phyloP scores from a whole-genome alignment of 2,329 filamentous ascomycete genomes.

The Botrytis tulipae region DNA sequence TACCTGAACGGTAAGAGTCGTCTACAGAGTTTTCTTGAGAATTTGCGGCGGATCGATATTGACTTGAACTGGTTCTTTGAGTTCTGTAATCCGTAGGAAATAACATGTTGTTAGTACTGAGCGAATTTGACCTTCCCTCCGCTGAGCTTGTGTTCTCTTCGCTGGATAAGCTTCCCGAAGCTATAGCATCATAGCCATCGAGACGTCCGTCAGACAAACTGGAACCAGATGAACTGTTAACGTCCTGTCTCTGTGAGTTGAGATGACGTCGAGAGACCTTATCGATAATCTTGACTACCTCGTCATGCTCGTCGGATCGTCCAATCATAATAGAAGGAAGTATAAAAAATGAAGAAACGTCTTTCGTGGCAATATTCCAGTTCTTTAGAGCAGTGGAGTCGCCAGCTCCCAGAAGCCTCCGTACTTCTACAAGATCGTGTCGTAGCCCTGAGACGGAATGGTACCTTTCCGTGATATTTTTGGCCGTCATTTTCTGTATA shows the following conservation, averaged over 20 bases:
- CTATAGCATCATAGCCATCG: constrained; percentile 28
- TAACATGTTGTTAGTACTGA: constrained; percentile 19
- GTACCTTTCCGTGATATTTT: constrained; percentile 83
- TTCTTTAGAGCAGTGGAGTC: constrained; percentile 68
- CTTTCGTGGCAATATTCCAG: constrained; percentile 76
- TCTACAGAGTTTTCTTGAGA: constrained; percentile 33
- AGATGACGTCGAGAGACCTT: constrained; percentile 67
- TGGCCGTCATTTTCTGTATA: constrained; percentile 89
- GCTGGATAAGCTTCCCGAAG: constrained; percentile 54
- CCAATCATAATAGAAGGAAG: constrained; percentile 81
- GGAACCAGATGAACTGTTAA: constrained; percentile 50
- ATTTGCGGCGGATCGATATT: constrained; percentile 25
- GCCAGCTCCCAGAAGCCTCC: constrained; percentile 71
- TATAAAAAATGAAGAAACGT: constrained; percentile 77
- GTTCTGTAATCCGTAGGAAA: constrained; percentile 21
- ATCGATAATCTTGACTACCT: constrained; percentile 72
- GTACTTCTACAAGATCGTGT: constrained; percentile 72
- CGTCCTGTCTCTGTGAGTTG: constrained; percentile 44
- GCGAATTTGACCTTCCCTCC: constrained; percentile 44
- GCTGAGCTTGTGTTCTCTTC: constrained; percentile 56
- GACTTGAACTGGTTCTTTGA: constrained; percentile 23
- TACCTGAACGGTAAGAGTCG: constrained; percentile 24
- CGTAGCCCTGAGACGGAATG: constrained; percentile 85
- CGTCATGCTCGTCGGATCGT: constrained; percentile 67
- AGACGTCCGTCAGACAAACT: constrained; percentile 46